Percentiles rank a stretch among this genome's conserved stretches.
Conservation (phyloP, 371 early-diverging fungal species). For the Mucor racemosus region DNA sequence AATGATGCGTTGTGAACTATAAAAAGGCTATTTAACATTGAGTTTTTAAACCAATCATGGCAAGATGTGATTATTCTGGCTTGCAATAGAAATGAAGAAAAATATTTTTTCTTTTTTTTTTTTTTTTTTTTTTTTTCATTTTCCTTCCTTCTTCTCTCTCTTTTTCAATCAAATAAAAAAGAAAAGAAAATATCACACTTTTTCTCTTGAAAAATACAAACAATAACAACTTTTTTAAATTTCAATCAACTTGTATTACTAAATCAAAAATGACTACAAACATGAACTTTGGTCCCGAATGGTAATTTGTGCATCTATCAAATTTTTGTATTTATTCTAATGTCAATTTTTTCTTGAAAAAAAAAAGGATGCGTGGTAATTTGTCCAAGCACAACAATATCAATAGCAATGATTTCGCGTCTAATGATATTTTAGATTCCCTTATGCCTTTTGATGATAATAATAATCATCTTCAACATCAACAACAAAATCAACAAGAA, state of each 20-base stretch:
- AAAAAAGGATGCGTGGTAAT: slow-evolving; percentile 52
- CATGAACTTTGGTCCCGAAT: slow-evolving; percentile 89
- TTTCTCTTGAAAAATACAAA: not conserved
- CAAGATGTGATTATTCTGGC: slow-evolving; percentile 7
- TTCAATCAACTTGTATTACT: not conserved
- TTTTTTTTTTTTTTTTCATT: not conserved
- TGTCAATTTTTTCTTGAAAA: slow-evolving; percentile 1
- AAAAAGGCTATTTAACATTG: not conserved
- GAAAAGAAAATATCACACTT: not conserved
- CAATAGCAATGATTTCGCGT: slow-evolving; percentile 24
- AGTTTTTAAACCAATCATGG: slow-evolving; percentile 4
- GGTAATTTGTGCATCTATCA: slow-evolving; percentile 53
- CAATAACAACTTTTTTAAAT: not conserved
- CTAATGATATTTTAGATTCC: slow-evolving; percentile 16
- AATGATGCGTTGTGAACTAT: not conserved
- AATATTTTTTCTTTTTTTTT: not conserved
- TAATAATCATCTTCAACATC: not conserved
- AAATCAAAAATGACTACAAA: slow-evolving; percentile 60
- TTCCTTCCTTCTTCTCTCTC: not conserved
- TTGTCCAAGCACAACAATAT: slow-evolving; percentile 38
- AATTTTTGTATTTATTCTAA: not conserved
- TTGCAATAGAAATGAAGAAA: not conserved
- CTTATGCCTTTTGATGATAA: slow-evolving; percentile 25
- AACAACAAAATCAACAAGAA: slow-evolving; percentile 26
- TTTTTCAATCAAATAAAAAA: not conserved